A percentile compares a stretch with the other conserved stretches of the same genome.
phyloP scores from a whole-genome alignment of 2,329 filamentous ascomycete genomes.

The Tolypocladium tropicale region DNA sequence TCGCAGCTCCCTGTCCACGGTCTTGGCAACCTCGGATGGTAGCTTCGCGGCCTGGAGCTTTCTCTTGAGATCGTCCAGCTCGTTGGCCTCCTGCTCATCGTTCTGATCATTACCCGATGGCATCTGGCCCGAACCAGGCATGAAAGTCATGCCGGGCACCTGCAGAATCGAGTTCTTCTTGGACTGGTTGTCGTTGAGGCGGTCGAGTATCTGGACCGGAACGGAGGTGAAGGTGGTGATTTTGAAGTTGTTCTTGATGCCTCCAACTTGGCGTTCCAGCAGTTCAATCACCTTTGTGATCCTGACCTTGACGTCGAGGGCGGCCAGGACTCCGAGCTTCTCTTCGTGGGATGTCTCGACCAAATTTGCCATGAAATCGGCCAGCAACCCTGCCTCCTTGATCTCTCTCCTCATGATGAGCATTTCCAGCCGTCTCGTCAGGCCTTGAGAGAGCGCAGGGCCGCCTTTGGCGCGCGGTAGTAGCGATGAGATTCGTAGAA shows the following conservation, averaged over 20 bases:
- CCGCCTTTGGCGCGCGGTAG: constrained; percentile 57
- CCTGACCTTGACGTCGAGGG: constrained; percentile 66
- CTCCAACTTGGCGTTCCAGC: constrained; percentile 69
- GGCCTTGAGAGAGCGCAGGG: constrained; percentile 65
- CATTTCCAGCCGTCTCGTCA: constrained; percentile 76
- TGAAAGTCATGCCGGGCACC: constrained; percentile 29
- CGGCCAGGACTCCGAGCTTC: constrained; percentile 77
- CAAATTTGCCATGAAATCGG: constrained; percentile 95
- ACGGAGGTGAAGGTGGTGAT: constrained; percentile 69
- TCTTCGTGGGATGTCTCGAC: constrained; percentile 83
- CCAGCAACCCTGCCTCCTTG: constrained; percentile 71
- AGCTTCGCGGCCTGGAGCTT: constrained; percentile 74
- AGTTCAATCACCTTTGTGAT: constrained; percentile 76
- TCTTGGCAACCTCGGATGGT: constrained; percentile 74
- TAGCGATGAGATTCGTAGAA: constrained; percentile 77
- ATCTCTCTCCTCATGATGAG: constrained; percentile 78
- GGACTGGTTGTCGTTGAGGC: constrained; percentile 32
- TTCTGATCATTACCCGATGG: constrained; percentile 39
- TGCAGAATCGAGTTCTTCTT: constrained; percentile 20
- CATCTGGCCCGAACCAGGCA: constrained; percentile 21
- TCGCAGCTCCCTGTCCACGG: constrained; percentile 83
- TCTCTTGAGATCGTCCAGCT: constrained; percentile 85
- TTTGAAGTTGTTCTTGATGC: constrained; percentile 78
- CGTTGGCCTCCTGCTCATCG: constrained; percentile 75
- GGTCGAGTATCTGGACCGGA: constrained; percentile 49